These are phyloP conservation scores for Dendryphion nanum DNA, from an alignment of 2,329 filamentous ascomycete genomes.

Conservation along the genomic window DNA sequence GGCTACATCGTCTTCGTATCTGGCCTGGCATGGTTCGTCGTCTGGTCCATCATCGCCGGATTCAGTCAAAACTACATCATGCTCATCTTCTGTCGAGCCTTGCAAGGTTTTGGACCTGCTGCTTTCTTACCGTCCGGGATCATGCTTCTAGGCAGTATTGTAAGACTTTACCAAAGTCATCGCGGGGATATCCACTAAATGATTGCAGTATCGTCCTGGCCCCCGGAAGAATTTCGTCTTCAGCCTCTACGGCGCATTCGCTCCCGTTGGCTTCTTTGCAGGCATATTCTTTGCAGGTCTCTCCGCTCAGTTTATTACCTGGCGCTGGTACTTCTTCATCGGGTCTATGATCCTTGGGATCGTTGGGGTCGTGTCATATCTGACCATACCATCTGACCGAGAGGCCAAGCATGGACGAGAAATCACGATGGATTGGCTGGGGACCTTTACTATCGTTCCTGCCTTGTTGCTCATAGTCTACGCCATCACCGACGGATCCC, in stretches of 20 bases:
- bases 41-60: conserved; percentile 69
- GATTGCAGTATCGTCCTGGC: conserved; percentile 59
- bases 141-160: conserved; percentile 60
- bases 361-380: conserved; percentile 25
- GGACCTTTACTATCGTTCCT: conserved; percentile 33
- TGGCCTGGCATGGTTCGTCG: conserved; percentile 61
- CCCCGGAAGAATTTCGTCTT: conserved; percentile 67
- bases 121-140: conserved; percentile 70
- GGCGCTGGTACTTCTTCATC: conserved; percentile 36
- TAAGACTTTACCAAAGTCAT: conserved; percentile 12
- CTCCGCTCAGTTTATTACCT: conserved; percentile 26
- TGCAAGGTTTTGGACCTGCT: conserved; percentile 72
- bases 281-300: conserved; percentile 38
- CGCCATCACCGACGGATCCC: conserved; percentile 70
- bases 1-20: conserved; percentile 62
- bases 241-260: conserved; percentile 57
- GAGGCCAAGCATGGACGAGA: conserved; percentile 8
- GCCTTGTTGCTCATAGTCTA: conserved; percentile 71
- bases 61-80: conserved; percentile 67
- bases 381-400: conserved; percentile 26
- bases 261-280: conserved; percentile 47
- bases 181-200: not conserved
- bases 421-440: conserved; percentile 40
- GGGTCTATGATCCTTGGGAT: conserved; percentile 33
- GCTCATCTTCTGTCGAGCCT: conserved; percentile 70